Evolutionary conservation across 495 filamentous ascomycete genomes (phyloP), one percentile per base, ranked within the genome.

Genomic region (Aspergillus incahuasiensis): DNA sequence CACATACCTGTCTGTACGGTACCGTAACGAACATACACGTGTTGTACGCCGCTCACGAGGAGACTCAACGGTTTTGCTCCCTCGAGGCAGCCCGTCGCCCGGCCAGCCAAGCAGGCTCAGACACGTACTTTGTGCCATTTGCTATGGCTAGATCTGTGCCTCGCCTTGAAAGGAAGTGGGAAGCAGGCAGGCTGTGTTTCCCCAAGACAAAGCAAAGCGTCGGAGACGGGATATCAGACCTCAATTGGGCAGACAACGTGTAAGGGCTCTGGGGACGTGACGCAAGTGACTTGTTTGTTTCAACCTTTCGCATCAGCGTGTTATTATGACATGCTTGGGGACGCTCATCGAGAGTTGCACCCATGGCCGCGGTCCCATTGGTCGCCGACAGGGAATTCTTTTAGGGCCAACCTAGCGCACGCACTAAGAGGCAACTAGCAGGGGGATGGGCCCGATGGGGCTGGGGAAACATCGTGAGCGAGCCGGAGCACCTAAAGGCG

Each of bases 371-470:
- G 15, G 48, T 50, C 34, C 20, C 20, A 50, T 50, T 50, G 48
- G 48, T 40, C 48, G 22, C 34, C 12, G 2, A 13, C 24, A 3
- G 13, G 47, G 35, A 39, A 38, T 49, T 12, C 20, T 39, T 49
- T 39, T 5, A 25, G 21, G n/a, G 22, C 22, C 28, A 12, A 35
- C 28, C 57, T 63, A 63, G 50, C 38, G 54, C 20, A 21, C 30
- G 41, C 19, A 55, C 57, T 56, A 62, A 59, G 40, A 57, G 59
- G 52, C 50, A 55, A 55, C 58, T 60, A 60, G 53, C 44, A 53
- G 51, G 49, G 56, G 60, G 15, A 47, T 54, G 58, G 52, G 58
- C 39, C 48, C 53, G 57, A 50, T 54, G 58, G 52, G 58, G 44
- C 48, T 56, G 57, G 57, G 57, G 55, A 60, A 48, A 54, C 15